Conservation (phyloP, 257 asterid species). For the Solanum peruvianum region DNA sequence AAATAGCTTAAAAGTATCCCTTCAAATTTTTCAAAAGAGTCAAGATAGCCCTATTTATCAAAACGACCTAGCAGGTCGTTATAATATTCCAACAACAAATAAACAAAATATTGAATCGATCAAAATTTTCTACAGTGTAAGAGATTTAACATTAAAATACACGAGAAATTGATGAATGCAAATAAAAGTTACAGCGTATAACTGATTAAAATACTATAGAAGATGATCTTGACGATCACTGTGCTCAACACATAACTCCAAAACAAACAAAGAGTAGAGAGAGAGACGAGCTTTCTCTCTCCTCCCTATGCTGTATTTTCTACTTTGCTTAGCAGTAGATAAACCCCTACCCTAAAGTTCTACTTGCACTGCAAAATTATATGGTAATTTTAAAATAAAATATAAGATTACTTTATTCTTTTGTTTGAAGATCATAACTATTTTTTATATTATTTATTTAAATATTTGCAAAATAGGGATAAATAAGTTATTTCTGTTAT, state of each 20-base stretch:
- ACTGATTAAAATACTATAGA: background rate
- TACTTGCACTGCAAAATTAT: background rate
- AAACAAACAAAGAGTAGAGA: background rate
- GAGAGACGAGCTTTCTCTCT: background rate
- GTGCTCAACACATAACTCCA: background rate
- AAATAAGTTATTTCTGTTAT: too few species aligned
- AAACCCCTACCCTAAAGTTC: background rate
- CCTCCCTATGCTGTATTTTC: background rate
- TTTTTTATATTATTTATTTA: too few species aligned
- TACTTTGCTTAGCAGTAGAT: background rate
- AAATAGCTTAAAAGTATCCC: too few species aligned
- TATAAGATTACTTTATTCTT: background rate
- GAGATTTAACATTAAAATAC: background rate
- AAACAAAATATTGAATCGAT: background rate
- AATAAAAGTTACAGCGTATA: background rate
- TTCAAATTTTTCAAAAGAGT: too few species aligned
- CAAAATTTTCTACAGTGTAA: background rate
- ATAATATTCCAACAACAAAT: background rate
- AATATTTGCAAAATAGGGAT: too few species aligned
- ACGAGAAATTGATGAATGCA: background rate
- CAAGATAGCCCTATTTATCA: too few species aligned
- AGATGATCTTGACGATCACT: background rate
- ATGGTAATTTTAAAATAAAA: background rate
- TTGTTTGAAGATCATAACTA: too few species aligned
- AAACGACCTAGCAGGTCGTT: too few species aligned